Evolutionary conservation across 2,329 filamentous ascomycete species (phyloP).

Genomic region (Penicillium frequentans): DNA sequence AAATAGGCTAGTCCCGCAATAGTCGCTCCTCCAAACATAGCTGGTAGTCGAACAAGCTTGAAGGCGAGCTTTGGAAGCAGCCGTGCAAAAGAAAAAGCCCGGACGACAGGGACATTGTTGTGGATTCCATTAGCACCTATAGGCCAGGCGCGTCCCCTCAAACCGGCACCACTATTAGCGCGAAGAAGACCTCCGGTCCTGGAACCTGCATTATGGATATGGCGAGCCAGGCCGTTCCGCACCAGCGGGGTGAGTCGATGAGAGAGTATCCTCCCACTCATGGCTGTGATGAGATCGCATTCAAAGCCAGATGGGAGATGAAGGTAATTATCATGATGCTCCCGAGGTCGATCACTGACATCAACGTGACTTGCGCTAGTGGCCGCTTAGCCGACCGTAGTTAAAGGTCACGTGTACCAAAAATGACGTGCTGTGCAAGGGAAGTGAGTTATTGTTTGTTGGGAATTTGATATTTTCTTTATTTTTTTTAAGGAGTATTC

Average conservation of each 20-base stretch:
- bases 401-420: conserved; percentile 29
- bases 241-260: conserved; percentile 68
- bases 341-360: conserved; percentile 19
- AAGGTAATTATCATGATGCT: conserved; percentile 6
- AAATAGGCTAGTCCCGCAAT: conserved; percentile 87
- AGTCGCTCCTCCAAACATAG: conserved; percentile 85
- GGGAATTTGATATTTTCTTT: conserved; percentile 6
- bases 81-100: conserved; percentile 66
- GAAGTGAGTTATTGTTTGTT: conserved; percentile 15
- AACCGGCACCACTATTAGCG: conserved; percentile 62
- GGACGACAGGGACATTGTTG: conserved; percentile 64
- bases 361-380: conserved; percentile 36
- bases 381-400: conserved; percentile 33
- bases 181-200: conserved; percentile 69
- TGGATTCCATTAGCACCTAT: conserved; percentile 76
- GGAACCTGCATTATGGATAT: conserved; percentile 61
- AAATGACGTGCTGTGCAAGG: conserved; percentile 27
- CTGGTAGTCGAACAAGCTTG: conserved; percentile 84
- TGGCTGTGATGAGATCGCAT: conserved; percentile 46
- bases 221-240: conserved; percentile 62
- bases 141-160: conserved; percentile 70
- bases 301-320: conserved; percentile 22
- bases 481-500: not conserved
- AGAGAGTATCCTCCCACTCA: conserved; percentile 75
- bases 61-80: conserved; percentile 81